Conservation (phyloP, 2,329 filamentous ascomycete genomes). For the Colletotrichum sp. region DNA sequence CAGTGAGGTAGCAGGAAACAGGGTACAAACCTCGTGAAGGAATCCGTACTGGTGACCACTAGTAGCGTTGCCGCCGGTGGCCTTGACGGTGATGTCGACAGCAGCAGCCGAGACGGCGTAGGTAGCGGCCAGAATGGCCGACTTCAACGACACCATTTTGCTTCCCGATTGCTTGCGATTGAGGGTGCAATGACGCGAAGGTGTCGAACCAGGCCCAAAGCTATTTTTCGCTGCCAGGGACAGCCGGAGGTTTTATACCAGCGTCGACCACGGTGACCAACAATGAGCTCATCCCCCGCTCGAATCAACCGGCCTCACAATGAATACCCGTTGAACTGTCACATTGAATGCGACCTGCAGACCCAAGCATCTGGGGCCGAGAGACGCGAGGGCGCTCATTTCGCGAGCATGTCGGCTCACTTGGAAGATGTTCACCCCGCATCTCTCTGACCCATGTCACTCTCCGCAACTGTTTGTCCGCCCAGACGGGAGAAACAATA, state of each 20-base stretch:
- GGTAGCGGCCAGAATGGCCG: slow-evolving; percentile 23
- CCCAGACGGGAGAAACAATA: neutral
- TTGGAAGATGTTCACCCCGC: neutral
- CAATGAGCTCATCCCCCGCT: neutral
- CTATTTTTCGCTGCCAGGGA: accelerated
- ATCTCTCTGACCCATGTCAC: neutral
- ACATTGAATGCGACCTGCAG: neutral
- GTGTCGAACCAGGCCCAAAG: neutral
- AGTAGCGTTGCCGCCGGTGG: slow-evolving; percentile 45
- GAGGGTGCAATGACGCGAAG: slow-evolving; percentile 7
- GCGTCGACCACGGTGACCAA: neutral
- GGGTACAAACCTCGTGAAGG: slow-evolving; percentile 43
- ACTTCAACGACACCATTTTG: slow-evolving; percentile 22
- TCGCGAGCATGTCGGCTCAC: neutral
- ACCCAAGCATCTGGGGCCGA: neutral
- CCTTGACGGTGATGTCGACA: slow-evolving; percentile 47
- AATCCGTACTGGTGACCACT: slow-evolving; percentile 51
- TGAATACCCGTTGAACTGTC: neutral
- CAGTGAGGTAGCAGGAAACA: neutral
- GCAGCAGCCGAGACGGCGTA: slow-evolving; percentile 29
- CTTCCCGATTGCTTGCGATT: neutral
- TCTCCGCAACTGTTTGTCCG: neutral
- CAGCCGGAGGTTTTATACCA: neutral
- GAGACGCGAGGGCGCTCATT: neutral
- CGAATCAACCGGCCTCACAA: too few relatives aligned